A percentile compares a stretch with the other conserved stretches of the same genome.
These are phyloP conservation scores for Fremontodendron californicum DNA, from an alignment of 345 rosid genomes.

Conservation along the genomic window DNA sequence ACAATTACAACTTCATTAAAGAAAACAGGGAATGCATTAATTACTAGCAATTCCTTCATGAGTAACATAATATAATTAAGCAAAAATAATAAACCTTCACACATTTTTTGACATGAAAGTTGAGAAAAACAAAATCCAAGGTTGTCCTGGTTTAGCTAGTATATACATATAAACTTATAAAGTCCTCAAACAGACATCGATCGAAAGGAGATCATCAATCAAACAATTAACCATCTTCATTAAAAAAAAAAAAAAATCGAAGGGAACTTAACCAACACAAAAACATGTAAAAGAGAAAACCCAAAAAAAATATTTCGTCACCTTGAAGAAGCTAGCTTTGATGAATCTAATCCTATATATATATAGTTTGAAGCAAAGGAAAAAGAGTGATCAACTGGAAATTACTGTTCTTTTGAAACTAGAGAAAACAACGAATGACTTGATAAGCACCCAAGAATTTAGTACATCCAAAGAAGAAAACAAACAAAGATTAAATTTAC, in stretches of 20 bases:
- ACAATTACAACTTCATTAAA: not conserved
- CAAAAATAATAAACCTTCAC: too few relatives aligned
- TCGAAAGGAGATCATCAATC: not conserved
- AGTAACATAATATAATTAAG: not conserved
- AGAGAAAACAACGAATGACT: not conserved
- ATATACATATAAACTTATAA: too few relatives aligned
- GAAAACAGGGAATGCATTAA: not conserved
- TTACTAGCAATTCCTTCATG: not conserved
- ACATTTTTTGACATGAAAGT: not conserved
- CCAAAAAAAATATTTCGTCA: not conserved
- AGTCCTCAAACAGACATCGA: not conserved
- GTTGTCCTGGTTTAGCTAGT: not conserved
- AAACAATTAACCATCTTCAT: not conserved
- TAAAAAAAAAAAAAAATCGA: not conserved
- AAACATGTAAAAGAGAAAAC: not conserved
- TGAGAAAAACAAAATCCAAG: not conserved
- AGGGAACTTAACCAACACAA: not conserved
- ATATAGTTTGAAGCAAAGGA: not conserved
- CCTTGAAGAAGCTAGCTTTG: not conserved
- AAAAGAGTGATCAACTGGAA: not conserved
- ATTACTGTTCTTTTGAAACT: not conserved
- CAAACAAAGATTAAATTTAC: not conserved
- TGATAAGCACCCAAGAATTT: not conserved
- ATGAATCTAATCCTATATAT: not conserved
- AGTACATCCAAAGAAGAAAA: not conserved